A percentile compares a stretch with the other conserved stretches of the same genome.
Conservation (phyloP, 176 grass and related monocot species). For the Avena atlantica region DNA sequence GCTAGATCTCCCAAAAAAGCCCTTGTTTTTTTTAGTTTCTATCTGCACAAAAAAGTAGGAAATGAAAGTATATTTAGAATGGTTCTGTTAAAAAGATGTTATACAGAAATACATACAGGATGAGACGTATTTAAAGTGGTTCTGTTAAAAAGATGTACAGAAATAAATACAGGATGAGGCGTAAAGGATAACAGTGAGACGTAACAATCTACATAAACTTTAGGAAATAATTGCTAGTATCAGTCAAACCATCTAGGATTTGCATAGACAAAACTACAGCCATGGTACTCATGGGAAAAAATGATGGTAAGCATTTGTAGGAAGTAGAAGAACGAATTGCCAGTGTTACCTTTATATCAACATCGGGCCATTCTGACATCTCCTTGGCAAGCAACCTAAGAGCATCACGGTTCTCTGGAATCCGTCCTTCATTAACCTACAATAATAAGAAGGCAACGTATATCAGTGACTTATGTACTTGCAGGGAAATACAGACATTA, state of each 20-base stretch:
- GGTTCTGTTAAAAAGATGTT: neutral
- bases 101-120: neutral
- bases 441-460: constrained; percentile 26
- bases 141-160: constrained; percentile 10
- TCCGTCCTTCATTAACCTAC: constrained; percentile 84
- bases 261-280: neutral
- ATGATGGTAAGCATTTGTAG: neutral
- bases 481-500: neutral
- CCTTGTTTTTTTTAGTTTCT: constrained; percentile 68
- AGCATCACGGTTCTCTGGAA: constrained; percentile 80
- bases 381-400: constrained; percentile 86
- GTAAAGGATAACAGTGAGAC: neutral
- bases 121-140: neutral
- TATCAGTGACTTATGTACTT: neutral
- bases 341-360: constrained; percentile 83
- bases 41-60: constrained; percentile 51
- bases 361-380: constrained; percentile 87
- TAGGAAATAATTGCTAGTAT: neutral
- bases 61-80: neutral
- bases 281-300: neutral
- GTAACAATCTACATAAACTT: constrained; percentile 22
- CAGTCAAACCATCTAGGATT: neutral
- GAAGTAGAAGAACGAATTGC: constrained; percentile 19
- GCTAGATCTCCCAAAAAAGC: constrained; percentile 72
- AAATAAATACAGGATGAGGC: neutral